These are phyloP conservation scores for Raffaelea deltoideospora DNA, from an alignment of 2,329 filamentous ascomycete species.

Conservation along the genomic window DNA sequence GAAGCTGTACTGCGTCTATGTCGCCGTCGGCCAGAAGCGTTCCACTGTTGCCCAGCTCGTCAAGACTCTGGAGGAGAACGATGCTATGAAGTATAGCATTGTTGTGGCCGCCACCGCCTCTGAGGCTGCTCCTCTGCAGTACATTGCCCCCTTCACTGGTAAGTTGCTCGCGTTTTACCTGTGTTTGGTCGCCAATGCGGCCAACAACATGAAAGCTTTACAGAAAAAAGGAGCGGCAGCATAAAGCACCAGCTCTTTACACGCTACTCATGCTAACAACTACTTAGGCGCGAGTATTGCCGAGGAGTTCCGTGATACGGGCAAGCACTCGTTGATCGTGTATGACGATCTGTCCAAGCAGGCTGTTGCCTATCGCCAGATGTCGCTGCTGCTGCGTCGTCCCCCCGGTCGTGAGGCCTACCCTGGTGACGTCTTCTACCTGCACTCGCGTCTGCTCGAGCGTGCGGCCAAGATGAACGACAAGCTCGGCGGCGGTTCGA, in stretches of 20 bases:
- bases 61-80: slow-evolving; percentile 99
- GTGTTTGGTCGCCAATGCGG: not conserved
- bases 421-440: slow-evolving; percentile 98
- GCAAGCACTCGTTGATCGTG: slow-evolving; percentile 78
- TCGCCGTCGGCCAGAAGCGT: slow-evolving; percentile 97
- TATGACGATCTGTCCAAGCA: slow-evolving; percentile 97
- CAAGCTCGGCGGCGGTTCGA: slow-evolving; percentile 85
- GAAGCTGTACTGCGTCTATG: slow-evolving; percentile 99
- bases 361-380: slow-evolving; percentile 95
- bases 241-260: slow-evolving; percentile 5
- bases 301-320: slow-evolving; percentile 69
- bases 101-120: slow-evolving; percentile 93
- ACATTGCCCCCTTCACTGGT: slow-evolving; percentile 81
- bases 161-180: not conserved
- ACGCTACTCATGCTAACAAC: slow-evolving; percentile 6
- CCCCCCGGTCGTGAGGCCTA: slow-evolving; percentile 98
- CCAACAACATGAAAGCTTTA: no score
- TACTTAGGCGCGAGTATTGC: slow-evolving; percentile 26
- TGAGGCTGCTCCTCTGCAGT: slow-evolving; percentile 89
- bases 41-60: slow-evolving; percentile 98
- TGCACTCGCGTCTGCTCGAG: slow-evolving; percentile 97
- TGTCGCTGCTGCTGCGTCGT: slow-evolving; percentile 95
- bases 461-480: slow-evolving; percentile 99
- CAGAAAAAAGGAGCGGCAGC: no score
- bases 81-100: slow-evolving; percentile 96